phyloP scores from a whole-genome alignment of 1,284 basidiomycete genomes.

The Agroathelia rolfsii region DNA sequence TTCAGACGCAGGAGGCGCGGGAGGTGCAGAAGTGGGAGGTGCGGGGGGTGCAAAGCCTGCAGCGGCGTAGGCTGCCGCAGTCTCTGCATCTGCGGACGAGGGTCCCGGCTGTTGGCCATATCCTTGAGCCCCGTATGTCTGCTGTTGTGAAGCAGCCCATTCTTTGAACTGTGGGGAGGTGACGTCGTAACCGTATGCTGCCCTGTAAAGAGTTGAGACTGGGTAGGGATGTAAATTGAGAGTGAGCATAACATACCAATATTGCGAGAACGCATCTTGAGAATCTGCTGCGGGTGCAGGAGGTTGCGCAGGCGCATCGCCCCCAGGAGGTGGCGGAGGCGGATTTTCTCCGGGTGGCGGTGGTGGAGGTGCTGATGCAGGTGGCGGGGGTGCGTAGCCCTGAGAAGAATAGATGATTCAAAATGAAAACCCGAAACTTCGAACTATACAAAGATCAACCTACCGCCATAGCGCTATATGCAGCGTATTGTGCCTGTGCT shows the following conservation, averaged over 20 bases:
- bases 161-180: conserved; percentile 74
- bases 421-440: no score
- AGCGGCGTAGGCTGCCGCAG: conserved; percentile 11
- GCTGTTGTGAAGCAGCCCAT: conserved; percentile 61
- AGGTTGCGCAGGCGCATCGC: conserved; percentile 38
- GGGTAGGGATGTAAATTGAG: background rate
- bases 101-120: no score
- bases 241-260: conserved; percentile 41
- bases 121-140: conserved; percentile 53
- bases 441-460: no score
- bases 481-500: conserved; percentile 69
- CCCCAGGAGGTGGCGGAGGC: conserved; percentile 52
- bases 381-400: conserved; percentile 54
- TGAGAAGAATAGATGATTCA: no score
- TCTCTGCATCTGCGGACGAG: no score
- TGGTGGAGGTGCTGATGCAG: conserved; percentile 44
- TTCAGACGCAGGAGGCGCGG: conserved; percentile 29
- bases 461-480: conserved; percentile 55
- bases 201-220: conserved; percentile 34
- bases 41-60: conserved; percentile 14
- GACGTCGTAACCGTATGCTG: conserved; percentile 84
- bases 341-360: conserved; percentile 46
- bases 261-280: conserved; percentile 60
- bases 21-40: conserved; percentile 20
- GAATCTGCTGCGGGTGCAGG: conserved; percentile 34